A percentile compares a stretch with the other conserved stretches of the same genome.
These are phyloP conservation scores for Trametes coccinea DNA, from an alignment of 768 basidiomycete species.

Conservation along the genomic window DNA sequence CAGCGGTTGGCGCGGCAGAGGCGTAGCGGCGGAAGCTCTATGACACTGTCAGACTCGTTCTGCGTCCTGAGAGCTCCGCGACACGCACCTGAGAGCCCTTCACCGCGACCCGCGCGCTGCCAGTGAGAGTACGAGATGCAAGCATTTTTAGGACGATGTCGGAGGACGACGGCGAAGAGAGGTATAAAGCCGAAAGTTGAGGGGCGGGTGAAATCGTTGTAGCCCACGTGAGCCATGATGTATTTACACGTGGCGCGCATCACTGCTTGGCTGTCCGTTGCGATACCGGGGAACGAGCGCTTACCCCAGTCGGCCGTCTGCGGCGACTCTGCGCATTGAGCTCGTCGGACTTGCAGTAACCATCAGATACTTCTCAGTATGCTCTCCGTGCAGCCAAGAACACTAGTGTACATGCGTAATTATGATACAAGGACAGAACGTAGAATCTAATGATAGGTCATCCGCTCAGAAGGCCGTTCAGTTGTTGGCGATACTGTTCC, in stretches of 20 bases:
- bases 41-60: neutral
- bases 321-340: neutral
- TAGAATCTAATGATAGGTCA: constrained; percentile 15
- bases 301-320: too few species aligned
- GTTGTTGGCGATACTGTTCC: constrained; percentile 87
- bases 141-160: constrained; percentile 50
- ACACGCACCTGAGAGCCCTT: constrained; percentile 49
- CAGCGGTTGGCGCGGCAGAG: constrained; percentile 77
- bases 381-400: neutral
- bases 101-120: constrained; percentile 54
- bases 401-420: neutral
- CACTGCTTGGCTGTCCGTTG: constrained; percentile 1
- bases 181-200: constrained; percentile 24
- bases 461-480: constrained; percentile 80
- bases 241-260: constrained; percentile 22
- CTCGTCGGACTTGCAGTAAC: too few species aligned
- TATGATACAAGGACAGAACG: constrained; percentile 1
- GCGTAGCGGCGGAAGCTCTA: constrained; percentile 67
- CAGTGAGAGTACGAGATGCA: constrained; percentile 54
- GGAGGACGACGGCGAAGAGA: constrained; percentile 28
- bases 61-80: neutral
- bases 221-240: constrained; percentile 29
- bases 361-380: too few species aligned
- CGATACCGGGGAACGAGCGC: neutral
- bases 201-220: constrained; percentile 22